Percentiles rank a stretch among this genome's conserved stretches.
Conservation (phyloP, 2,329 filamentous ascomycete species). For the Trichoderma sp. region DNA sequence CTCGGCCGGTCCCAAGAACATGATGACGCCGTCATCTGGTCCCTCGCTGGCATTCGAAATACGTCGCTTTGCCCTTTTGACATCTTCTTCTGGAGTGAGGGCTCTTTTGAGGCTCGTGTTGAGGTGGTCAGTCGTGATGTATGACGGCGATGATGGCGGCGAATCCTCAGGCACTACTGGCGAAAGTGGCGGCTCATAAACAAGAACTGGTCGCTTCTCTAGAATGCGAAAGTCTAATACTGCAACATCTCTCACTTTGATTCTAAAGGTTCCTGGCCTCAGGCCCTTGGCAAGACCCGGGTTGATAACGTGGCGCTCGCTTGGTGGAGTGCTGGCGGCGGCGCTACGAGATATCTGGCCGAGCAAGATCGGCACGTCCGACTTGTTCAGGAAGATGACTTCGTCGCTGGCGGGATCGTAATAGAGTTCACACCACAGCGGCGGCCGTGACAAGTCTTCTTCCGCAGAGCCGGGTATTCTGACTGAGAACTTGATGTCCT, state of each 20-base stretch:
- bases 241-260: constrained; percentile 53
- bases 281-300: constrained; percentile 52
- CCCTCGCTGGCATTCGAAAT: constrained; percentile 40
- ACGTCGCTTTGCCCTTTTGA: constrained; percentile 49
- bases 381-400: constrained; percentile 60
- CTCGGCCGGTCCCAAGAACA: constrained; percentile 57
- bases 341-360: constrained; percentile 50
- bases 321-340: constrained; percentile 44
- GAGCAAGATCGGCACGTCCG: constrained; percentile 57
- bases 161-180: constrained; percentile 35
- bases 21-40: constrained; percentile 57
- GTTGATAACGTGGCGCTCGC: constrained; percentile 50
- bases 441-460: constrained; percentile 50
- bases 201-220: constrained; percentile 54
- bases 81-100: constrained; percentile 50
- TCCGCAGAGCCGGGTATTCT: constrained; percentile 55
- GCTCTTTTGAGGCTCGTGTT: constrained; percentile 56
- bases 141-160: constrained; percentile 34
- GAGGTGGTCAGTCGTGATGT: constrained; percentile 40
- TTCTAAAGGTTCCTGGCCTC: constrained; percentile 61
- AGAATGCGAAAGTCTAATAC: constrained; percentile 63
- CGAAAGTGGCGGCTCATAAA: constrained; percentile 43
- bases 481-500: constrained; percentile 64
- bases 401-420: constrained; percentile 63
- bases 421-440: constrained; percentile 63